A percentile compares a stretch with the other conserved stretches of the same genome.
Evolutionary conservation across 192 early-diverging fungal genomes (phyloP).

Genomic region (Haplosporangium gracile): DNA sequence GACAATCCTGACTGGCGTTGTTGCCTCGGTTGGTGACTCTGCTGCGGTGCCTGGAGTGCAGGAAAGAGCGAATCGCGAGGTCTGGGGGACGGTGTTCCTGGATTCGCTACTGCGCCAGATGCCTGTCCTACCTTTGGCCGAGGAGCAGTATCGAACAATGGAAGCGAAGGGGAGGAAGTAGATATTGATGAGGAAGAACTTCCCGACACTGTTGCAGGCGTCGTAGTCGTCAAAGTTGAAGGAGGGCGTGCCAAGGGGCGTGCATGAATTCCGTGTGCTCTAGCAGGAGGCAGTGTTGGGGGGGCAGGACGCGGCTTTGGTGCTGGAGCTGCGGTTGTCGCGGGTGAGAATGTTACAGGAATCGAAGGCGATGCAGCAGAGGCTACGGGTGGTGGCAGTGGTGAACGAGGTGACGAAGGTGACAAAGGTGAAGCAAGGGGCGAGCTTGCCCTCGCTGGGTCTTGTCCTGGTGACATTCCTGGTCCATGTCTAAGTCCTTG

Average conservation of each 20-base stretch:
- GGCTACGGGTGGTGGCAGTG: conserved; percentile 13
- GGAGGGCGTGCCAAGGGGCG: conserved; percentile 26
- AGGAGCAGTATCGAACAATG: neutral
- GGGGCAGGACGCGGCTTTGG: conserved; percentile 23
- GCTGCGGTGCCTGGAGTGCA: conserved; percentile 42
- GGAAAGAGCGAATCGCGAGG: conserved; percentile 27
- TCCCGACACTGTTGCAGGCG: neutral
- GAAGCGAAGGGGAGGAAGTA: neutral
- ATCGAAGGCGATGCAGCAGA: neutral
- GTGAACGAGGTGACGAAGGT: neutral
- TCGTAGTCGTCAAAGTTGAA: conserved; percentile 3
- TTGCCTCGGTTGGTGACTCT: conserved; percentile 44
- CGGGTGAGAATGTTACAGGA: neutral
- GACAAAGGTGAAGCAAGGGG: conserved; percentile 24
- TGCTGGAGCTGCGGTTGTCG: neutral
- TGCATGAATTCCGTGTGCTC: conserved; percentile 53
- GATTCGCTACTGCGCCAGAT: neutral
- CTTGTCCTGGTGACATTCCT: conserved; percentile 7
- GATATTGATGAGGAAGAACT: neutral
- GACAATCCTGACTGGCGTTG: conserved; percentile 16
- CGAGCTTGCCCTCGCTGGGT: neutral
- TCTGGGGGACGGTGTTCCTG: conserved; percentile 9
- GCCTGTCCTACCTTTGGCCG: neutral
- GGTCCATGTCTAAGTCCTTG: conserved; percentile 1
- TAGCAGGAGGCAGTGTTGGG: conserved; percentile 50